Percentiles rank a stretch among this genome's conserved stretches.
Evolutionary conservation across 2,329 filamentous ascomycete genomes (phyloP).

Genomic region (Herpotrichia juniperi): DNA sequence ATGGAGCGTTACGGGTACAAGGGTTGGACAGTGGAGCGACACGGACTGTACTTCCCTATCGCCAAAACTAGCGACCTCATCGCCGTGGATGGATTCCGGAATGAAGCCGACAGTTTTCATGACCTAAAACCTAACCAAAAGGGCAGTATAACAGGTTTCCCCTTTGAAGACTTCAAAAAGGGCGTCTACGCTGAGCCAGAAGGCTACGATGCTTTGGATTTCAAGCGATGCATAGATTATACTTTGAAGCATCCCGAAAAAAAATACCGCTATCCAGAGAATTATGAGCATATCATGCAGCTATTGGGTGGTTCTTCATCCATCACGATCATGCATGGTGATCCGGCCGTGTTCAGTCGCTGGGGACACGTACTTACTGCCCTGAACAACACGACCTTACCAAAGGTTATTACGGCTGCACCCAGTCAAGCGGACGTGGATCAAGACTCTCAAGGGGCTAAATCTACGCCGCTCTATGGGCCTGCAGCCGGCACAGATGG

Average conservation of each 20-base stretch:
- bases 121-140: not conserved
- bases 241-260: constrained; percentile 7
- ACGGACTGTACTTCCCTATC: not conserved
- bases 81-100: constrained; percentile 1
- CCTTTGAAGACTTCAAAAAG: constrained; percentile 9
- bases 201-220: constrained; percentile 14
- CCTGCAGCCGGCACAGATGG: no score
- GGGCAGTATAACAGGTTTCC: not conserved
- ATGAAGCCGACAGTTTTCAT: not conserved
- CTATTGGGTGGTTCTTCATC: constrained; percentile 4
- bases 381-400: no score
- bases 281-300: constrained; percentile 8
- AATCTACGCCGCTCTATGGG: no score
- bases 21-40: constrained; percentile 2
- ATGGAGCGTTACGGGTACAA: not conserved
- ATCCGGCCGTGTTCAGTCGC: constrained; percentile 2
- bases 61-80: not conserved
- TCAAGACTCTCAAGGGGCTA: no score
- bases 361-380: no score
- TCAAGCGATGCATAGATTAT: constrained; percentile 15
- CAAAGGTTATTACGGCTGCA: no score
- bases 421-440: no score
- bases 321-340: constrained; percentile 5
- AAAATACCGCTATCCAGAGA: constrained; percentile 11
- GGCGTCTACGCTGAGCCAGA: constrained; percentile 8